Conservation (phyloP, 2,329 filamentous ascomycete species). For the Neodidymelliopsis sp. region DNA sequence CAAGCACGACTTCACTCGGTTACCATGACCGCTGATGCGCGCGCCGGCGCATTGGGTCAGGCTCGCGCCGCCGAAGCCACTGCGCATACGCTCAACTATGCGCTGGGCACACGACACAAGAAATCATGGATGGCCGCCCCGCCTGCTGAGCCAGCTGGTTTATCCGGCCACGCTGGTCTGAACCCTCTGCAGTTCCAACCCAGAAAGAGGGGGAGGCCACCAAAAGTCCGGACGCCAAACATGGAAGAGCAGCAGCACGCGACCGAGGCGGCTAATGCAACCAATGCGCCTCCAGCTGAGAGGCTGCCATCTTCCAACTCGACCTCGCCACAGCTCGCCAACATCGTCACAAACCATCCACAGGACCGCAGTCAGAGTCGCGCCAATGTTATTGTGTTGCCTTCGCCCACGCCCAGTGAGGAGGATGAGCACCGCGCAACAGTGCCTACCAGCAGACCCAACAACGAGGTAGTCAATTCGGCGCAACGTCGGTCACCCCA, state of each 20-base stretch:
- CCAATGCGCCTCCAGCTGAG: conserved; percentile 12
- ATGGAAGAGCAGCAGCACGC: conserved; percentile 2
- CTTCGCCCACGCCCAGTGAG: conserved; percentile 70
- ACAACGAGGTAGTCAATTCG: background rate
- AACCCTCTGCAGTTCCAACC: background rate
- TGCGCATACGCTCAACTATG: conserved; percentile 35
- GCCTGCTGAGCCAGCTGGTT: too few relatives aligned
- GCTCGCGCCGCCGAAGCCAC: conserved; percentile 15
- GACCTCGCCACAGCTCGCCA: conserved; percentile 46
- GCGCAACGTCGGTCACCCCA: background rate
- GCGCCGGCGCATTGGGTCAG: conserved; percentile 8
- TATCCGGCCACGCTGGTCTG: too few relatives aligned
- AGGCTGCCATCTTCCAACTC: conserved; percentile 39
- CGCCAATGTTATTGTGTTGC: conserved; percentile 54
- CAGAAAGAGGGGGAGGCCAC: conserved; percentile 21
- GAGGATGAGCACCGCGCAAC: conserved; percentile 43
- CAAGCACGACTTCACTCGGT: background rate
- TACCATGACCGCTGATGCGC: conserved; percentile 2
- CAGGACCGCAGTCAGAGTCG: background rate
- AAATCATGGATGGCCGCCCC: conserved; percentile 43
- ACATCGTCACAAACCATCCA: conserved; percentile 24
- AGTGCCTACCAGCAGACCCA: background rate
- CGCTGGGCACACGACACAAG: conserved; percentile 38
- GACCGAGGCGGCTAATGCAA: background rate
- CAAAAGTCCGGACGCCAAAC: conserved; percentile 12